Conservation (phyloP, 2,329 filamentous ascomycete species). For the Fusarium xyrophilum region DNA sequence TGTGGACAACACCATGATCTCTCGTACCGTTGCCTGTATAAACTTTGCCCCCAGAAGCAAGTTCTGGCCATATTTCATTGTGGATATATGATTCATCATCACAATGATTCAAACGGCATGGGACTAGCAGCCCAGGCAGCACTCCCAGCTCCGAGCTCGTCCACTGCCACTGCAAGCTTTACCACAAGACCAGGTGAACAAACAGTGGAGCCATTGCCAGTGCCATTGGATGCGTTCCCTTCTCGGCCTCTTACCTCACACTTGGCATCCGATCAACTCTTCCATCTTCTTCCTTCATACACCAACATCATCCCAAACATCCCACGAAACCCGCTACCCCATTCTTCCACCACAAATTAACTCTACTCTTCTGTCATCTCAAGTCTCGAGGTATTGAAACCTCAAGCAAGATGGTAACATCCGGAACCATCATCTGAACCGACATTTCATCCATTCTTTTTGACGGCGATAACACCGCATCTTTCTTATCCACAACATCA, state of each 20-base stretch:
- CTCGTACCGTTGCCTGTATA: neutral
- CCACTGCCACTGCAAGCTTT: too few relatives aligned
- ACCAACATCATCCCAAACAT: neutral
- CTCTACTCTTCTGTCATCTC: neutral
- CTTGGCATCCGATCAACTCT: neutral
- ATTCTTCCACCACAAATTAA: accelerated
- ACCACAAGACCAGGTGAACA: accelerated
- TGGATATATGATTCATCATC: neutral
- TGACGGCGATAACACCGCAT: accelerated
- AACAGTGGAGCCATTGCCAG: neutral
- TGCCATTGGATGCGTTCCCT: accelerated
- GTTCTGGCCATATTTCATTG: neutral
- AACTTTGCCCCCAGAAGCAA: neutral
- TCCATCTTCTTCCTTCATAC: neutral
- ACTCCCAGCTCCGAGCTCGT: accelerated
- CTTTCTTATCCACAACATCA: too few relatives aligned
- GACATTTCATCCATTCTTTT: neutral
- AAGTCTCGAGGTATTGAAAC: accelerated
- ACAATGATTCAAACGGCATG: neutral
- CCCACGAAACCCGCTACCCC: too few relatives aligned
- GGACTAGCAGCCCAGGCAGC: neutral
- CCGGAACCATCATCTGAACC: neutral
- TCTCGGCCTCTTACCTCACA: accelerated
- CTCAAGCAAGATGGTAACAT: accelerated
- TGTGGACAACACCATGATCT: too few relatives aligned